A percentile compares a stretch with the other conserved stretches of the same genome.
Conservation (phyloP, 768 basidiomycete genomes). For the Lactarius trivialis region DNA sequence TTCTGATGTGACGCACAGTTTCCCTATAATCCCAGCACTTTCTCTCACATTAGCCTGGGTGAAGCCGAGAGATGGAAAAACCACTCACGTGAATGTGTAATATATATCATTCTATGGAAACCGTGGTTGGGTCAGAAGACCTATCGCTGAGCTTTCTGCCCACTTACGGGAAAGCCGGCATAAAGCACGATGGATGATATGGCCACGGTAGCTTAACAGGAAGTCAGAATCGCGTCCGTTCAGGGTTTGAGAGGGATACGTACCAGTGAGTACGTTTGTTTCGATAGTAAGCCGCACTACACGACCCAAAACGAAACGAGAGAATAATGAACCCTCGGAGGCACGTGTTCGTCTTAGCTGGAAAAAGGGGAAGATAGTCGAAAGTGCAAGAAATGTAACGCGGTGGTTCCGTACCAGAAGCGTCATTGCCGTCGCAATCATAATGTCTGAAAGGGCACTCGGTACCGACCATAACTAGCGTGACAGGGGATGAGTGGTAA, state of each 20-base stretch:
- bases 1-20: constrained; percentile 10
- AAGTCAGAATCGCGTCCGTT: background rate
- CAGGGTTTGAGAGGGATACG: background rate
- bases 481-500: background rate
- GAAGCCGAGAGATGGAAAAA: background rate
- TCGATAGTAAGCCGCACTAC: constrained; percentile 27
- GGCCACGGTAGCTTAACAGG: constrained; percentile 4
- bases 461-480: constrained; percentile 10
- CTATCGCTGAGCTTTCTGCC: too few species aligned
- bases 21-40: constrained; percentile 24
- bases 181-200: constrained; percentile 5
- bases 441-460: constrained; percentile 9
- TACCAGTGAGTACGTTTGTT: constrained; percentile 24
- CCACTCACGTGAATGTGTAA: constrained; percentile 11
- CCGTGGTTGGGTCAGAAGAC: background rate
- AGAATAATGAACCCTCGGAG: background rate
- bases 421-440: constrained; percentile 12
- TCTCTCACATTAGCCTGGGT: background rate
- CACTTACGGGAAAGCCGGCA: constrained; percentile 10
- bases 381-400: background rate
- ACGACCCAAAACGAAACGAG: constrained; percentile 18
- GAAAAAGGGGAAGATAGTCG: background rate
- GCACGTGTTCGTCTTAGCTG: background rate
- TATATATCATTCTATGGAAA: constrained; percentile 12
- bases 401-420: background rate